These are phyloP conservation scores for Turnera subulata DNA, from an alignment of 345 rosid genomes.

Conservation along the genomic window DNA sequence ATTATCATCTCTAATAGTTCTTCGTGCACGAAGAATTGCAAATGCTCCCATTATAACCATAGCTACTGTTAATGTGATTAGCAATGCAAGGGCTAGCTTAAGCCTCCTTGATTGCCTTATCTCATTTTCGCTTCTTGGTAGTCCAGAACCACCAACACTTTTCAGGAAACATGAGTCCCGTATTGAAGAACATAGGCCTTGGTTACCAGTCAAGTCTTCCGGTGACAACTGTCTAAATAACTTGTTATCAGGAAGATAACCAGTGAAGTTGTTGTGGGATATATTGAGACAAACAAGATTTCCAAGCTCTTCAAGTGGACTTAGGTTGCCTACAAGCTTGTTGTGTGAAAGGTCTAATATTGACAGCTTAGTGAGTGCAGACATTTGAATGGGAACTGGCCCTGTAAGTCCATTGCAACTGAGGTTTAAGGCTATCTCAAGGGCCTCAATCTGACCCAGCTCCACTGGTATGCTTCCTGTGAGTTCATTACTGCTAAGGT, in stretches of 20 bases:
- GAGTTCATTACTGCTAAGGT: conserved; percentile 77
- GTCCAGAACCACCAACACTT: conserved; percentile 31
- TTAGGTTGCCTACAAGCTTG: conserved; percentile 64
- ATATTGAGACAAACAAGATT: conserved; percentile 81
- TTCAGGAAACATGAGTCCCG: conserved; percentile 60
- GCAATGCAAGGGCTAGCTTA: conserved; percentile 65
- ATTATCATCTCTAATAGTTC: conserved; percentile 41
- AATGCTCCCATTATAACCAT: conserved; percentile 68
- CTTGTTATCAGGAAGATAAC: conserved; percentile 84
- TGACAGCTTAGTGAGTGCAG: conserved; percentile 78
- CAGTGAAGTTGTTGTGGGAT: conserved; percentile 77
- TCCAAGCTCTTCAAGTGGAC: conserved; percentile 51
- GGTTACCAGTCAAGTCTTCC: conserved; percentile 55
- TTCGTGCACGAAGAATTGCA: conserved; percentile 58
- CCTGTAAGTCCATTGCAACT: conserved; percentile 79
- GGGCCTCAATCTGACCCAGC: conserved; percentile 63
- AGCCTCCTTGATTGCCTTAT: conserved; percentile 44
- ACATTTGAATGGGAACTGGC: conserved; percentile 58
- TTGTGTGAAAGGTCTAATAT: conserved; percentile 79
- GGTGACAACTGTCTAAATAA: conserved; percentile 62
- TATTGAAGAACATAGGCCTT: conserved; percentile 57
- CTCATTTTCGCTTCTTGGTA: conserved; percentile 20
- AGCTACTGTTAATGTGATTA: conserved; percentile 60
- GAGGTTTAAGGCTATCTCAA: conserved; percentile 85
- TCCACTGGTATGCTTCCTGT: conserved; percentile 64